Evolutionary conservation across 2,329 filamentous ascomycete species (phyloP), one percentile per base, ranked within the genome.

Genomic region (Fusarium sp.): DNA sequence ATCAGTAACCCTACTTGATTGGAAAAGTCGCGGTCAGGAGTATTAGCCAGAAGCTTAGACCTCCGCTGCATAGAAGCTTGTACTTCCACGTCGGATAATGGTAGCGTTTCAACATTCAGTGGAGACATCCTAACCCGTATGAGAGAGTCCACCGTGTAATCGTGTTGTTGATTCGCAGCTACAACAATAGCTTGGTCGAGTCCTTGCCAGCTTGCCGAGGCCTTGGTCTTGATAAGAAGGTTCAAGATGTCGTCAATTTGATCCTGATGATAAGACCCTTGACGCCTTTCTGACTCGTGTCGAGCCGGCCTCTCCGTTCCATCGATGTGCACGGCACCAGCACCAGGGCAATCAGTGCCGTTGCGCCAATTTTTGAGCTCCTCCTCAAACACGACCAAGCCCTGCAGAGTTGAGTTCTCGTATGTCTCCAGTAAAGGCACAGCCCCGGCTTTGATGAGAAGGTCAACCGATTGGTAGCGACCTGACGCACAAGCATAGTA

Each of bases 361-460:
- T 25, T 9, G 4, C 9, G 12, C 52, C 46, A 52, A 6, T 14
- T 34, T 11, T 28, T 8, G 21, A 18, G 10, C 3, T 52, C 39
- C 3, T 28, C 4, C 19, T 37, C 39, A 16, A 34, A 44, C 3
- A 53, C 39, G 3, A 26, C 44, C 1, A 13, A 44, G 0, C 58
- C 53, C 2, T 19, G 16, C 3, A 61, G 1, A 1, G 53, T 19
- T 5, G 58, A 58, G 4, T 21, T 19, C 26, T 69, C 49, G 9
- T 75, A 62, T 3, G 57, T 34, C 21, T 76, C 69, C 11, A 72
- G 70, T 0, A 61, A 52, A 2, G 63, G 51, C 16, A 71, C 71
- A 1, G 73, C 76, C 4, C 73, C 77, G 1, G 75, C 76, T 2
- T 67, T 52, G 6, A 79, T 68, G 1, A 79, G 53, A 16, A 79